Evolutionary conservation across 164 flowering plant genomes (phyloP).

Genomic region (Dillenia suffruticosa): DNA sequence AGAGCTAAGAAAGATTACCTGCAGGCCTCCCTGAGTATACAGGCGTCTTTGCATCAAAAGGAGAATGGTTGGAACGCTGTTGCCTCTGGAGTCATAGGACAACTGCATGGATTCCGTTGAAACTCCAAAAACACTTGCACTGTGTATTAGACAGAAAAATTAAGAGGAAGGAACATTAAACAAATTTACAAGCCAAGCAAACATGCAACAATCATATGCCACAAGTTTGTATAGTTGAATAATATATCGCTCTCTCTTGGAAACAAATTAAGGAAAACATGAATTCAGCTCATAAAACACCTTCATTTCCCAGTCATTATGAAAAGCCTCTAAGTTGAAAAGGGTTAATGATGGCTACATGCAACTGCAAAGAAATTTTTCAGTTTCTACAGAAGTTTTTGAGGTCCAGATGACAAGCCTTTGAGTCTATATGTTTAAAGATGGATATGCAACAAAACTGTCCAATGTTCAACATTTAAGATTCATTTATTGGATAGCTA

Average conservation of each 20-base stretch:
- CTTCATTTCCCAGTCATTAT: not conserved
- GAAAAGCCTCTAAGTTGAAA: not conserved
- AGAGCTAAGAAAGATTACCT: constrained; percentile 21
- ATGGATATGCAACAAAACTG: too few species aligned
- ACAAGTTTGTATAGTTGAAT: not conserved
- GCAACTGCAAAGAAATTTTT: too few species aligned
- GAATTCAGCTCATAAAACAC: not conserved
- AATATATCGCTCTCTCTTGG: not conserved
- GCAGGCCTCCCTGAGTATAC: constrained; percentile 58
- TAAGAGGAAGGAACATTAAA: constrained; percentile 10
- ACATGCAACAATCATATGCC: not conserved
- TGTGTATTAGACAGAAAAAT: constrained; percentile 11
- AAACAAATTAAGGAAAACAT: not conserved
- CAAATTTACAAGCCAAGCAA: not conserved
- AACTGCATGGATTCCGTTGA: constrained; percentile 82
- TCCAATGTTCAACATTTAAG: too few species aligned
- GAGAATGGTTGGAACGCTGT: constrained; percentile 75
- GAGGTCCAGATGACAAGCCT: too few species aligned
- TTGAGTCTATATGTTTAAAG: too few species aligned
- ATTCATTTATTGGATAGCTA: too few species aligned
- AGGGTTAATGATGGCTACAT: too few species aligned
- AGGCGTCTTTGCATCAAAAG: constrained; percentile 57
- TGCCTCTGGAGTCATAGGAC: constrained; percentile 66
- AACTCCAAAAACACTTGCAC: constrained; percentile 77
- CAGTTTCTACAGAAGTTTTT: too few species aligned